These are phyloP conservation scores for Trametes sanguinea DNA, from an alignment of 768 basidiomycete species.

Conservation along the genomic window DNA sequence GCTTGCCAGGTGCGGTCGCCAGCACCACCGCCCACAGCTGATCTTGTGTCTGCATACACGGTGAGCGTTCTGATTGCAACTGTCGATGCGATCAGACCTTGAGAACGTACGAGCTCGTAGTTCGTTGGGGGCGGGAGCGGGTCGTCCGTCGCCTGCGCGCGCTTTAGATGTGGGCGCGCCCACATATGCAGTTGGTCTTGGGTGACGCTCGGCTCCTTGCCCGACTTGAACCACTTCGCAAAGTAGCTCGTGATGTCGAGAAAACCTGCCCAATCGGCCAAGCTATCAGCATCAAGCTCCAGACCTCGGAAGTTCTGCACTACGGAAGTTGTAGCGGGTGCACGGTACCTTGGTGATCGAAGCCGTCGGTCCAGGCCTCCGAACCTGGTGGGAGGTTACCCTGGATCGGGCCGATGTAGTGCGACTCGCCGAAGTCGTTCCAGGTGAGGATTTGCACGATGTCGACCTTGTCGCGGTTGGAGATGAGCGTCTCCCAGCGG, in stretches of 20 bases:
- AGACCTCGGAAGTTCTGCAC: neutral
- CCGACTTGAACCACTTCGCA: conserved; percentile 61
- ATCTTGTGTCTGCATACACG: conserved; percentile 40
- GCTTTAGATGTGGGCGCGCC: conserved; percentile 61
- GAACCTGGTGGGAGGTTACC: conserved; percentile 37
- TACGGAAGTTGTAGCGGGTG: conserved; percentile 25
- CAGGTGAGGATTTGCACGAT: conserved; percentile 67
- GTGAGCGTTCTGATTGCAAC: too few species aligned
- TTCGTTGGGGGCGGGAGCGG: conserved; percentile 48
- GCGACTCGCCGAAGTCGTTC: conserved; percentile 79
- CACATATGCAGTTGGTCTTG: conserved; percentile 48
- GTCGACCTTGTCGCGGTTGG: conserved; percentile 47
- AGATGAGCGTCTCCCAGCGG: conserved; percentile 66
- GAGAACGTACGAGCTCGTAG: conserved; percentile 49
- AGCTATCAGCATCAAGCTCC: conserved; percentile 16
- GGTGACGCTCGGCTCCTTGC: conserved; percentile 56
- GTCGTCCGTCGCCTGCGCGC: conserved; percentile 45
- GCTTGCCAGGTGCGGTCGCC: conserved; percentile 50
- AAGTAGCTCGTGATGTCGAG: conserved; percentile 60
- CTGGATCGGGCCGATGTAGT: conserved; percentile 66
- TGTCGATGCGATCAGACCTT: too few species aligned
- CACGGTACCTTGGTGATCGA: conserved; percentile 38
- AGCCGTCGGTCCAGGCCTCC: conserved; percentile 40
- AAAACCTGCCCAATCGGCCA: conserved; percentile 45
- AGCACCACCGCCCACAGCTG: conserved; percentile 69